Evolutionary conservation across 2,329 filamentous ascomycete species (phyloP).

Genomic region (Colletotrichum kahawae): DNA sequence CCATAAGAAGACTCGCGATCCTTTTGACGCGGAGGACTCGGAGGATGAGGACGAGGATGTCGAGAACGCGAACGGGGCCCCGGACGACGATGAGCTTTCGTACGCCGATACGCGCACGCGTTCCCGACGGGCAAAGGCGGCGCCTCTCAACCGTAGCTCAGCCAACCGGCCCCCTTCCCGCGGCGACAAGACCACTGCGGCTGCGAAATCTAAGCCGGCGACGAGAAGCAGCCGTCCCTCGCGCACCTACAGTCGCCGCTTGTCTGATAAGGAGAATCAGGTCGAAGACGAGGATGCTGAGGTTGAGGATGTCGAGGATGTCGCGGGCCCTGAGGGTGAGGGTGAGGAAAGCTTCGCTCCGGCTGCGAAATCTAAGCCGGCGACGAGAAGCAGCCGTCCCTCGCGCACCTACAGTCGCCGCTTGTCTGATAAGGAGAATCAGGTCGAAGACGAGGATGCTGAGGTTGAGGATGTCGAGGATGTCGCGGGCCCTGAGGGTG

Average conservation of each 20-base stretch:
- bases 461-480: conserved; percentile 35
- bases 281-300: conserved; percentile 36
- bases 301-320: conserved; percentile 31
- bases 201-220: conserved; percentile 20
- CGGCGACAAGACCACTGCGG: conserved; percentile 27
- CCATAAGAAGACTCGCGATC: conserved; percentile 42
- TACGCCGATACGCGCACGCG: conserved; percentile 44
- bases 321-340: conserved; percentile 24
- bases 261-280: conserved; percentile 66
- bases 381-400: conserved; percentile 26
- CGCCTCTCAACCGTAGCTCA: conserved; percentile 31
- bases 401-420: conserved; percentile 54
- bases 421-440: conserved; percentile 65
- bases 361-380: conserved; percentile 16
- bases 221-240: conserved; percentile 27
- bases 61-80: conserved; percentile 51
- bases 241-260: conserved; percentile 54
- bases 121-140: conserved; percentile 36
- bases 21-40: conserved; percentile 37
- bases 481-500: conserved; percentile 17
- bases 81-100: conserved; percentile 63
- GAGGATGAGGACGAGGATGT: conserved; percentile 55
- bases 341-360: no score
- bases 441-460: conserved; percentile 37
- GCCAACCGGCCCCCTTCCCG: conserved; percentile 25